A percentile compares a stretch with the other conserved stretches of the same genome.
phyloP scores from a whole-genome alignment of 805 yeast species.

The Candida sithepensis region DNA sequence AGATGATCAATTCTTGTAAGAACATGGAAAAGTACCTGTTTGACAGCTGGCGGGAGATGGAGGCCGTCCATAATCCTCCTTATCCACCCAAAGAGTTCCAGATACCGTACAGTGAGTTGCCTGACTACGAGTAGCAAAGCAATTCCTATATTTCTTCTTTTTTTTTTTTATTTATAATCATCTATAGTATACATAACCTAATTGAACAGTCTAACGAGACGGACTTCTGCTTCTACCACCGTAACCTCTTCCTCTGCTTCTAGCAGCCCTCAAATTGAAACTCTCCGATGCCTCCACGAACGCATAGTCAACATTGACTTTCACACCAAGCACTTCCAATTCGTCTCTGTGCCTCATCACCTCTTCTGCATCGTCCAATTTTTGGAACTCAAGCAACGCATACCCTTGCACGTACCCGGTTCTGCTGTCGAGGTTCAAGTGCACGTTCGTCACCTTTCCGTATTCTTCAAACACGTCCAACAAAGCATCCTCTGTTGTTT shows the following conservation, averaged over 20 bases:
- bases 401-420: constrained; percentile 44
- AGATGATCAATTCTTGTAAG: constrained; percentile 19
- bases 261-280: no score
- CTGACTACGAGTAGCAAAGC: constrained; percentile 1
- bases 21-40: constrained; percentile 22
- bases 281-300: constrained; percentile 27
- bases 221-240: no score
- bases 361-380: constrained; percentile 30
- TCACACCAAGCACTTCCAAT: constrained; percentile 32
- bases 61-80: constrained; percentile 16
- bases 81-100: constrained; percentile 14
- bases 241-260: no score
- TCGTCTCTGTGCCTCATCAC: constrained; percentile 29
- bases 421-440: constrained; percentile 39
- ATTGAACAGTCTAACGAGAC: no score
- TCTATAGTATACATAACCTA: no score
- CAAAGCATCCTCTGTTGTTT: constrained; percentile 42
- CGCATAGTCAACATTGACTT: constrained; percentile 34
- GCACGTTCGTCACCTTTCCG: constrained; percentile 36
- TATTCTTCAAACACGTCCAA: constrained; percentile 39
- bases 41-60: constrained; percentile 26
- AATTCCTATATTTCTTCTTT: no score
- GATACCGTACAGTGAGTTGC: neutral
- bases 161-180: no score
- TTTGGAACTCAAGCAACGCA: constrained; percentile 36